Evolutionary conservation across 306 rosid species (phyloP).

Genomic region (Fragaria vesca): DNA sequence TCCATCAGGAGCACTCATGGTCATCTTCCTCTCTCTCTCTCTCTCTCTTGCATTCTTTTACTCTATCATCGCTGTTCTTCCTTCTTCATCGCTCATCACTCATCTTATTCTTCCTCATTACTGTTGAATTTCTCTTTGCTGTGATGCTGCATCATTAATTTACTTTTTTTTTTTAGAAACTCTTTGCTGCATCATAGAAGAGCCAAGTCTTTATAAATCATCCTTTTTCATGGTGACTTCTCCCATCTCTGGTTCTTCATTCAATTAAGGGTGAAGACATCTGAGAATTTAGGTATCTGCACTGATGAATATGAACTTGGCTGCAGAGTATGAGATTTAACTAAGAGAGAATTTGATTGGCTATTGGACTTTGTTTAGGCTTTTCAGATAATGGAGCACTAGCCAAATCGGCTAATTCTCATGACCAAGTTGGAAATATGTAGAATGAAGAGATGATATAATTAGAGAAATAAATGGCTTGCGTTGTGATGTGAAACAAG

Average conservation of each 20-base stretch:
- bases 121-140: too few relatives aligned
- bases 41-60: too few relatives aligned
- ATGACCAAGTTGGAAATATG: too few relatives aligned
- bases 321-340: too few relatives aligned
- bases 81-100: too few relatives aligned
- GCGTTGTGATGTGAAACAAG: neutral
- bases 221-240: neutral
- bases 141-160: neutral
- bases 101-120: neutral
- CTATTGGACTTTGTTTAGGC: neutral
- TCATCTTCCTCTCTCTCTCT: neutral
- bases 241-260: neutral
- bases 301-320: neutral
- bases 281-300: neutral
- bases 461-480: neutral
- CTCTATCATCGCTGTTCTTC: neutral
- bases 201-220: neutral
- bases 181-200: neutral
- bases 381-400: neutral
- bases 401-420: neutral
- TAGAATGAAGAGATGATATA: too few relatives aligned
- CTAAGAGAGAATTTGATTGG: neutral
- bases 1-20: neutral
- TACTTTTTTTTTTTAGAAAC: neutral
- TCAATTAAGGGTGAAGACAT: neutral